These are phyloP conservation scores for Albifimbria verrucaria DNA, from an alignment of 2,329 filamentous ascomycete species.

Conservation along the genomic window DNA sequence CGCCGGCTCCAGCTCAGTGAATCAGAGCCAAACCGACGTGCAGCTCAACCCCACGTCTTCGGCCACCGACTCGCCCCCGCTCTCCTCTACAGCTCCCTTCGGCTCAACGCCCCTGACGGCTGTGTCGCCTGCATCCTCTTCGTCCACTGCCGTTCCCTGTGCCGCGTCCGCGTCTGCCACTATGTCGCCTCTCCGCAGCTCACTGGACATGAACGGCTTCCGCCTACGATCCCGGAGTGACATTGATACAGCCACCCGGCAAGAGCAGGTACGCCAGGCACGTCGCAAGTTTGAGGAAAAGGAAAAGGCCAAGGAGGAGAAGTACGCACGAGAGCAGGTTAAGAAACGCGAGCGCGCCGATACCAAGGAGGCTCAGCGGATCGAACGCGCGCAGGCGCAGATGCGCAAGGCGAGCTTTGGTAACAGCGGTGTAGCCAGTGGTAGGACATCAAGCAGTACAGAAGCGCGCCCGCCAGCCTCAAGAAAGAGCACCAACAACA, in stretches of 20 bases:
- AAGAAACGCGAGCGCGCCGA: conserved; percentile 57
- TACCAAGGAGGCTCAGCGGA: conserved; percentile 50
- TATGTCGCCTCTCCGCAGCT: conserved; percentile 53
- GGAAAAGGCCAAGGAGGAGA: conserved; percentile 60
- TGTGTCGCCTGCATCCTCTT: conserved; percentile 20
- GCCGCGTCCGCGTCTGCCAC: conserved; percentile 31
- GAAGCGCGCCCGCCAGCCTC: conserved; percentile 24
- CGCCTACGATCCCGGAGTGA: conserved; percentile 60
- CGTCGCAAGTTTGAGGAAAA: conserved; percentile 62
- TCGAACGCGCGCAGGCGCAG: conserved; percentile 44
- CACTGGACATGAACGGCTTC: conserved; percentile 55
- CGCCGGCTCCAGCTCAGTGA: conserved; percentile 37
- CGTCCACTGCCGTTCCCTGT: conserved; percentile 26
- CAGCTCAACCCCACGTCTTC: conserved; percentile 30
- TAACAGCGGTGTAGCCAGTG: conserved; percentile 27
- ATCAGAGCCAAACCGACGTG: conserved; percentile 46
- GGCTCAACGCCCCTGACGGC: conserved; percentile 20
- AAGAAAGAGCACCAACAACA: conserved; percentile 21
- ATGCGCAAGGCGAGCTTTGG: conserved; percentile 36
- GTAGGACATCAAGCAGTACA: conserved; percentile 27
- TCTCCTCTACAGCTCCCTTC: conserved; percentile 22
- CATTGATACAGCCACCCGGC: conserved; percentile 50
- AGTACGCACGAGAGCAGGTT: conserved; percentile 57
- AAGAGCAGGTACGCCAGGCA: conserved; percentile 57
- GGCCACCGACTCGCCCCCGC: conserved; percentile 20